Base-by-base conservation (phyloP, 352 stramenopile species). In the Nothophytophthora sp. region DNA sequence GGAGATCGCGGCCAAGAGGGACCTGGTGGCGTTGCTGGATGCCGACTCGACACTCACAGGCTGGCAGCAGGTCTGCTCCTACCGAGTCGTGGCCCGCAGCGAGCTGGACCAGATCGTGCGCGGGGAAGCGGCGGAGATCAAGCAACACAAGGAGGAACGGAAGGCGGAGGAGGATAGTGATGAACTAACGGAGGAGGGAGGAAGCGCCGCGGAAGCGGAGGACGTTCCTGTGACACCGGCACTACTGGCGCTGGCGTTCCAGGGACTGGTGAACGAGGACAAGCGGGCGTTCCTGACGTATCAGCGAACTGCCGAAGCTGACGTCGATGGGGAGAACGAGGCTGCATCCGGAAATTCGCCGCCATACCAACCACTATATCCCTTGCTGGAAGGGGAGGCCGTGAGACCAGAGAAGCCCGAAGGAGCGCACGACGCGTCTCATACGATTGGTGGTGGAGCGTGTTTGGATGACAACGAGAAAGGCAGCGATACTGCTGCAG, bases 241-340 rank as follows among this genome's bases (percentile, higher is more conserved):
- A 13, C 33, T 63, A 15, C 29, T 90, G 45, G 79, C 79, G 8
- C 28, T 64, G 16, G 74, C 69, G 13, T 81, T 90, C 48, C 79
- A 88, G 52, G 52, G 60, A 19, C 60, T 88, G 15, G 57, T 88
- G 13, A 25, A 25, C 12, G 47, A 60, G 2, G 76, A 90, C 36
- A 80, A 75, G 39, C 60, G 35, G 28, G 50, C 64, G 18, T 80
- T 79, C 38, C 18, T 64, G 4, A 33, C 27, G 0, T 29, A 55
- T 25, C 50, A 40, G 28, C n/a, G 51, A 10, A n/a, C 50, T 20
- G 36, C 48, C 4, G 18, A 3, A 28, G 41, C 16, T 36, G 33
- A 38, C n/a, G 33, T 4, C 12, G 29, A 43, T 5, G 41, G 23
- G 28, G 40, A 8, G 16, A 42, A n/a, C 27, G 20, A 22, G n/a